phyloP scores from a whole-genome alignment of 1,284 basidiomycete genomes.

The Porodaedalea pini region DNA sequence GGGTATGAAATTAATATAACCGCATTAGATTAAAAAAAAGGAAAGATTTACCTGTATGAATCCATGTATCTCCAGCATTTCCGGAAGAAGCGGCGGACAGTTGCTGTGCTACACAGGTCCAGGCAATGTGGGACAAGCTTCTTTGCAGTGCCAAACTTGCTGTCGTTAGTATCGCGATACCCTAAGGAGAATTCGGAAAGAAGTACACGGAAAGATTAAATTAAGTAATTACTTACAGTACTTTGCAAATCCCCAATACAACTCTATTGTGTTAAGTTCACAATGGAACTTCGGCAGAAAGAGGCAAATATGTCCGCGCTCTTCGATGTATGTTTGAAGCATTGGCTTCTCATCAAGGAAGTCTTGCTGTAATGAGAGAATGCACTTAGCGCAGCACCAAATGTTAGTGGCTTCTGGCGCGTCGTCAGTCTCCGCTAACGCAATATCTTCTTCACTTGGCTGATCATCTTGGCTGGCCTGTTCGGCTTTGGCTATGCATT shows the following conservation, averaged over 20 bases:
- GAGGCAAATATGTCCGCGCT: conserved; percentile 23
- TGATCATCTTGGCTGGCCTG: conserved; percentile 16
- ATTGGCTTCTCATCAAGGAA: conserved; percentile 24
- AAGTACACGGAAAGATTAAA: conserved; percentile 9
- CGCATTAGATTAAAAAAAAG: neutral
- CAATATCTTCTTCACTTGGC: conserved; percentile 6
- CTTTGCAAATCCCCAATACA: conserved; percentile 28
- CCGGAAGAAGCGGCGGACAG: conserved; percentile 25
- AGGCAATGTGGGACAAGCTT: conserved; percentile 25
- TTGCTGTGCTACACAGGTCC: conserved; percentile 20
- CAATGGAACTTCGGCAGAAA: conserved; percentile 26
- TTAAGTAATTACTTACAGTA: conserved; percentile 19
- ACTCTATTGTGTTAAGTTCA: conserved; percentile 27
- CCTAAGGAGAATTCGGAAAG: conserved; percentile 8
- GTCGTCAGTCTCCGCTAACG: neutral
- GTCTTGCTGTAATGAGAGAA: conserved; percentile 25
- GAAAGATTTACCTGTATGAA: neutral
- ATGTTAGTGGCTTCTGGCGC: conserved; percentile 2
- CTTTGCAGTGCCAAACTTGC: conserved; percentile 25
- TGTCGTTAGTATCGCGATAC: conserved; percentile 26
- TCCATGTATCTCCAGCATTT: conserved; percentile 22
- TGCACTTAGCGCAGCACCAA: conserved; percentile 24
- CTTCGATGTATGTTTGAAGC: conserved; percentile 20
- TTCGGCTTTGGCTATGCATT: conserved; percentile 7
- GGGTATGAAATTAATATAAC: neutral